phyloP scores from a whole-genome alignment of 2,329 filamentous ascomycete genomes.

The Monilinia vaccinii-corymbosi region DNA sequence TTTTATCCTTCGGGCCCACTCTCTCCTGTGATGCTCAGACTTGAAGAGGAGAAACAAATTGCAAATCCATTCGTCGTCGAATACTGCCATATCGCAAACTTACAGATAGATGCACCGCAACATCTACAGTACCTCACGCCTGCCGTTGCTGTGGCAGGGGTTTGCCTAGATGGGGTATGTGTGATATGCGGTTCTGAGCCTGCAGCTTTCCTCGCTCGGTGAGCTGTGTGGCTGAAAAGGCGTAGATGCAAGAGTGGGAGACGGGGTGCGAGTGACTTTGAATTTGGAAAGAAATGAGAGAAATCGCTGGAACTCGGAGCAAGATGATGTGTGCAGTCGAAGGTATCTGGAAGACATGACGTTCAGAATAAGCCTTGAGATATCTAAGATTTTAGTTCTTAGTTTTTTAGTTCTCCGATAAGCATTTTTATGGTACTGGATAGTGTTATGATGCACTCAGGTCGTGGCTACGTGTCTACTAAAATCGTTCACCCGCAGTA shows the following conservation, averaged over 20 bases:
- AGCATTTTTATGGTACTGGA: conserved; percentile 8
- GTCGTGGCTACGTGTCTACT: conserved; percentile 8
- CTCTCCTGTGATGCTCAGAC: neutral
- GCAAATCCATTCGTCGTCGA: neutral
- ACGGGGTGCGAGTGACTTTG: neutral
- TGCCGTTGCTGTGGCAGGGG: neutral
- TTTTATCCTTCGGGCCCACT: neutral
- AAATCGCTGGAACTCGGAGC: neutral
- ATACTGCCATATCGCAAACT: neutral
- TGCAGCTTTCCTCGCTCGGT: conserved; percentile 10
- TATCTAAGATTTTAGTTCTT: conserved; percentile 9
- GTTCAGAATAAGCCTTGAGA: conserved; percentile 5
- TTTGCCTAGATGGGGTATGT: neutral
- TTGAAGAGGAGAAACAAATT: conserved; percentile 1
- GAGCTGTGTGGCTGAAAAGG: conserved; percentile 9
- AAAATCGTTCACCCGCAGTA: conserved; percentile 12
- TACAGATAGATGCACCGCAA: neutral
- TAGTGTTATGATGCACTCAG: conserved; percentile 8
- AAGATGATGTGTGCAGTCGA: neutral
- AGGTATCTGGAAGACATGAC: conserved; percentile 1
- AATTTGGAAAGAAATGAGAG: neutral
- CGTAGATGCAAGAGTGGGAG: conserved; percentile 9
- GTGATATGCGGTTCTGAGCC: conserved; percentile 6
- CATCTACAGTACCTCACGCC: neutral
- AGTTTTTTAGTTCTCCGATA: neutral